Conservation (phyloP, 768 basidiomycete species). For the Collybia sordida region DNA sequence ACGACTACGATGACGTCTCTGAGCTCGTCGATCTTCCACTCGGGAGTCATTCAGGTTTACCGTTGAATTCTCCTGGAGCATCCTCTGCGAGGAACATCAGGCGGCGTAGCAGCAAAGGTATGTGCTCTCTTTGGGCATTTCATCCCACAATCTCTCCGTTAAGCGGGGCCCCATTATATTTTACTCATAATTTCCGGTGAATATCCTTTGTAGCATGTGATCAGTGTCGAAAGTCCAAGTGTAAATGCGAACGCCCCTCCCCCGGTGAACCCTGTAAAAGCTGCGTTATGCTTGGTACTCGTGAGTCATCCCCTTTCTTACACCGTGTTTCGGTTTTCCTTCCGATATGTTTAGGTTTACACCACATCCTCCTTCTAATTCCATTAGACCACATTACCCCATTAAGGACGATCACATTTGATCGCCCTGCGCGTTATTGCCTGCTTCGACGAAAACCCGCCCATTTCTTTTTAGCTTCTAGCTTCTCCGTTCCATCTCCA, state of each 20-base stretch:
- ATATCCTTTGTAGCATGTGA: slow-evolving; percentile 62
- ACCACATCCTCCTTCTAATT: no score
- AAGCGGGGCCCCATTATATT: slow-evolving; percentile 6
- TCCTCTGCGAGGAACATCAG: slow-evolving; percentile 53
- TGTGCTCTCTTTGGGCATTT: slow-evolving; percentile 10
- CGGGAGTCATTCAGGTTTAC: slow-evolving; percentile 15
- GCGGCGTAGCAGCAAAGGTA: slow-evolving; percentile 78
- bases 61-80: slow-evolving; percentile 11
- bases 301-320: slow-evolving; percentile 38
- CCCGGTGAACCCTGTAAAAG: slow-evolving; percentile 71
- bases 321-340: slow-evolving; percentile 8
- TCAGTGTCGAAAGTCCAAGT: slow-evolving; percentile 87
- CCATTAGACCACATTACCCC: slow-evolving; percentile 1
- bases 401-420: neutral
- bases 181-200: slow-evolving; percentile 8
- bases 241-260: slow-evolving; percentile 77
- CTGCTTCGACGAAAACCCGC: neutral
- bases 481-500: slow-evolving; percentile 10
- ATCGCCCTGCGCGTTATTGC: neutral
- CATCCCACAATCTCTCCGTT: slow-evolving; percentile 1
- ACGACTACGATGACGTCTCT: slow-evolving; percentile 63
- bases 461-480: slow-evolving; percentile 2
- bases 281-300: slow-evolving; percentile 69
- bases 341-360: neutral
- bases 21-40: slow-evolving; percentile 51